Evolutionary conservation across 805 yeast genomes (phyloP), one percentile per base, ranked within the genome.

Genomic region (Nakazawaea sp.): DNA sequence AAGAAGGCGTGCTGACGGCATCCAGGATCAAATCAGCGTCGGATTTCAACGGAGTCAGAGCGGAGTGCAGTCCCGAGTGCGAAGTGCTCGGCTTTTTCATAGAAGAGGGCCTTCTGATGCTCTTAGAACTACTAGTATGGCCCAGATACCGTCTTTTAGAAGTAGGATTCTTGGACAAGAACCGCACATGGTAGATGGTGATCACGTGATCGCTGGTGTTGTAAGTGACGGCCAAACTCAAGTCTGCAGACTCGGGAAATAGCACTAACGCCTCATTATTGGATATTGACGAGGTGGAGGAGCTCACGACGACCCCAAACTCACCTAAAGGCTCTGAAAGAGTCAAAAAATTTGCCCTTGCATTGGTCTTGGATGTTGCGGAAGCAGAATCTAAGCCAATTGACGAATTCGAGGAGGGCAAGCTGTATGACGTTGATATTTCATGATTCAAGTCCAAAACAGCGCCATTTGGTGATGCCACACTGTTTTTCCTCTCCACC

Each of bases 261-360:
- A 64, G 56, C 18, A 80, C 50, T 21, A 83, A 52, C 36, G 66
- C 69, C 49, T 83, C 92, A 33, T 63, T 59, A 2, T 72, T 55
- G 0, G 83, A 67, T 20, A 84, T 72, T 2, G 76, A 71, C 0
- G 86, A 72, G 0, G 82, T 78, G 2, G 88, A 76, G 0, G 87
- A 75, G 0, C 90, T 77, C 1, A 78, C 75, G 4, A 87, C 71
- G 4, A 75, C 61, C 2, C 95, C 87, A 40, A 84, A 67, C 4
- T 85, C 92, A 2, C 75, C 72, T 43, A 81, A 59, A 1, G 95
- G 90, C 51, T 85, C 94, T 1, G 78, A 67, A 41, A 87, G 52
- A 0, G 94, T 77, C 36, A 86, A 63, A 46, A 84, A 81, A 23
- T 56, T 58, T 29, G 52, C 41, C n/a, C n/a, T n/a, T n/a, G n/a